Base-by-base conservation (phyloP, 2,329 filamentous ascomycete species). In the Dothideomycetidae sp. region DNA sequence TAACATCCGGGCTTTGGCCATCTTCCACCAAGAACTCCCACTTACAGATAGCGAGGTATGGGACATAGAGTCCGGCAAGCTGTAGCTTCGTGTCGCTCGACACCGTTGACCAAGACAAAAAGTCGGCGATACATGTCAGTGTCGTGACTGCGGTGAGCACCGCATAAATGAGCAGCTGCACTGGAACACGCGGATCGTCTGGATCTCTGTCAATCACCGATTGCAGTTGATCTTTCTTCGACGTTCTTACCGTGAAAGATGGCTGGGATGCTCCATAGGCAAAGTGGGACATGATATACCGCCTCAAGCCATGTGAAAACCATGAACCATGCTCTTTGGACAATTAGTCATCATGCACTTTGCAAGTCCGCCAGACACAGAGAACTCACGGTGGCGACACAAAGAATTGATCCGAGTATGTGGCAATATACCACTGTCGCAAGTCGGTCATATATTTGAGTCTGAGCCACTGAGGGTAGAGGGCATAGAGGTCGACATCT, bases 341-440 rank as follows among this genome's bases (percentile, higher is more conserved):
- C n/a, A 26, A 13, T 13, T 34, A 21, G n/a, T 15, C 10, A 32
- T 32, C 30, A 32, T 12, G 17, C 13, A 23, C 26, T 15, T 28
- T 11, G 26, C 12, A 28, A 15, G 15, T 11, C 30, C 13, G 10
- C 10, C 13, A 10, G 7, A 10, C 17, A 12, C n/a, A 33, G n/a
- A 19, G 21, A 13, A 41, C 54, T 46, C 51, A 58, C 28, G 74
- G 74, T 2, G 71, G 63, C 3, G 59, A 50, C 21, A 65, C 61
- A 57, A 80, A 78, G 61, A 78, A 77, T 37, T 67, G 70, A 50
- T 81, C 76, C 10, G 65, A 61, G 52, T 77, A 78, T 1, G 65
- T 76, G 2, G 58, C 51, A 42, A 77, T 61, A 54, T 80, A 78
- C 55, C 60, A 78, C 2, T 56, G 49, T 41, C 70, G 68, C 2